Evolutionary conservation across 163 green algal species (phyloP), one percentile per base, ranked within the genome.

Genomic region (Coccomyxa subellipsoidea): DNA sequence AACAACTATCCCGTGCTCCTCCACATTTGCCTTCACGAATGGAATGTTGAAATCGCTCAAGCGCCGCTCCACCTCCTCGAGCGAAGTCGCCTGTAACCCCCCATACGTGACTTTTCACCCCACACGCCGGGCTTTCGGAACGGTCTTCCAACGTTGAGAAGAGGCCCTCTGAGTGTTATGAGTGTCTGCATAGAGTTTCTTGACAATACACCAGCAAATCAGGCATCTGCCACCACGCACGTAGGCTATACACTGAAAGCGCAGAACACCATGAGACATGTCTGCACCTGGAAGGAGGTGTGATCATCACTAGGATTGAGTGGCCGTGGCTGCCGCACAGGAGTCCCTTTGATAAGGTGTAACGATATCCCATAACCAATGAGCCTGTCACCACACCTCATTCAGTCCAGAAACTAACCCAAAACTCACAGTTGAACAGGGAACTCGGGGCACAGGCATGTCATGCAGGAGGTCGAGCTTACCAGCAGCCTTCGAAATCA

Each of bases 401-500:
- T 5, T 59, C 47, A 59, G 47, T 59, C 47, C 47, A 27, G 15
- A 59, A 73, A 73, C 8, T 32, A 4, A 73, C 66, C 29, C 66
- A 73, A 73, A 73, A 73, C 8, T 73, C 66, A 36, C n/a, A 73
- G 27, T 59, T 18, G 66, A 73, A 73, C 27, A 73, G 29, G 66
- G 29, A 35, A 12, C 3, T 8, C 10, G 66, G 1, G 32, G 7
- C 31, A 73, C 66, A 18, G 10, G 29, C 66, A 12, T n/a, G 12
- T 32, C 66, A 73, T 73, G 66, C 27, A 36, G 66, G 66, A 23
- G 66, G 1, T 7, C 18, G 1, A 32, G 66, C 66, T 73, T 23
- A 73, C 92, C 93, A 96, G 40, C 84, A 85, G 36, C 93, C 93
- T 29, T 96, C 91, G 53, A 96, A 97, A 0, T 95, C 82, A 77